Evolutionary conservation across 441 rosid species (phyloP), one percentile per base, ranked within the genome.

Genomic region (Francoa sonchifolia): DNA sequence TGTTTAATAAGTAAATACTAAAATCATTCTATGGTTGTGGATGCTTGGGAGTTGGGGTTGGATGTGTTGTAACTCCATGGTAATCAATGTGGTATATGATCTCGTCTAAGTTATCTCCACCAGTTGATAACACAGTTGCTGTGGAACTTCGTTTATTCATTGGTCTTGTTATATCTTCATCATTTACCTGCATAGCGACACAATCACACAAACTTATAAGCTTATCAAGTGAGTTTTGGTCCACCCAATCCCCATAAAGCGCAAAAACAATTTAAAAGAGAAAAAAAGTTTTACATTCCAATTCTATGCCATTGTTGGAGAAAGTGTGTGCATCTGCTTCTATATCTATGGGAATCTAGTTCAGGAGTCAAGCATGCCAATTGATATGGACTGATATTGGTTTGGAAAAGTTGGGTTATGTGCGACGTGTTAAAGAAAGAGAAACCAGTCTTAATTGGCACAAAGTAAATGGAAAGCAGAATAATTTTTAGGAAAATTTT

Each of bases 1-100:
- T n/a, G 8, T 25, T 11, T n/a, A 10, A 12, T 21, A 19, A 17
- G 22, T 21, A 23, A 8, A 2, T 0, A n/a, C n/a, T 39, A 8
- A 17, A n/a, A 12, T 18, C 6, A 39, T 22, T 25, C 12, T 0
- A 28, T 8, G 25, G 28, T 22, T 34, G 33, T 22, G 50, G 50
- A 19, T 46, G 50, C 16, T 46, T 46, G 28, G 50, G 50, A 46
- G 50, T 46, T 33, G 50, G 50, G 7, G 49, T 20, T 19, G 49
- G 49, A 44, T 46, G 50, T 20, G 50, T 46, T 23, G 50, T 33
- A 1, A 23, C 50, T 34, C 50, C 50, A 34, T 46, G 41, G 41
- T 46, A 46, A 32, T 46, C 50, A 13, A 23, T 46, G 20, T 46
- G 50, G 31, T 46, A 46, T 26, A 33, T 9, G 0, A 33, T 29